Evolutionary conservation across 306 rosid genomes (phyloP), one percentile per base, ranked within the genome.

Genomic region (Castanea sativa): DNA sequence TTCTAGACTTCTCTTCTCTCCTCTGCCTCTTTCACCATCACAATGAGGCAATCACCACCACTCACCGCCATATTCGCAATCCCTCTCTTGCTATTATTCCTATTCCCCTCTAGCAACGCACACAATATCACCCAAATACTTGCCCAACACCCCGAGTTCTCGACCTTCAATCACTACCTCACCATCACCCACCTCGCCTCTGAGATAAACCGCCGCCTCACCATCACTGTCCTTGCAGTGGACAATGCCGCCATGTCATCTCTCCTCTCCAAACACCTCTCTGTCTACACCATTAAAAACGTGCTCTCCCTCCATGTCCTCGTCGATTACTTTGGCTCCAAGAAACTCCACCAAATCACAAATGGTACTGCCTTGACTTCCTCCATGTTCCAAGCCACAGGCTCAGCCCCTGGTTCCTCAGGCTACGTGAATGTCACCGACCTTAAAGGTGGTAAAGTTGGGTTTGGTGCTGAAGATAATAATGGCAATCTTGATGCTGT

Each of bases 161-260:
- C 98, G 73, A 89, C 96, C 87, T 95, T 90, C 87, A 95, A 89
- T 87, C 97, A 91, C 84, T 93, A 93, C 86, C 99, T 95, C 75
- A 56, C 93, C 68, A n/a, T 81, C 82, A 95, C 99, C 5, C 99
- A 89, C 87, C 96, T 95, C 6, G 98, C 97, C 59, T 90, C 74
- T 14, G 99, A 95, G 71, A 91, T 95, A 79, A 95, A 95, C 92
- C 94, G 94, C 77, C 92, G 99, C 13, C 92, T 84, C 49, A 95
- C 99, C 81, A 95, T 95, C 73, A 95, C 99, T 23, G 89, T 93
- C 85, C 98, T 95, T 0, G 94, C 96, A 52, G 23, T 95, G 15
- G 97, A 95, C 92, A 95, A 95, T 70, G 88, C 88, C 56, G 97
- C 92, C 87, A 95, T 95, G 98, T 81, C 92, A 1, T 67, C 91